A percentile compares a stretch with the other conserved stretches of the same genome.
These are phyloP conservation scores for Torulaspora indica DNA, from an alignment of 805 yeast genomes.

Conservation along the genomic window DNA sequence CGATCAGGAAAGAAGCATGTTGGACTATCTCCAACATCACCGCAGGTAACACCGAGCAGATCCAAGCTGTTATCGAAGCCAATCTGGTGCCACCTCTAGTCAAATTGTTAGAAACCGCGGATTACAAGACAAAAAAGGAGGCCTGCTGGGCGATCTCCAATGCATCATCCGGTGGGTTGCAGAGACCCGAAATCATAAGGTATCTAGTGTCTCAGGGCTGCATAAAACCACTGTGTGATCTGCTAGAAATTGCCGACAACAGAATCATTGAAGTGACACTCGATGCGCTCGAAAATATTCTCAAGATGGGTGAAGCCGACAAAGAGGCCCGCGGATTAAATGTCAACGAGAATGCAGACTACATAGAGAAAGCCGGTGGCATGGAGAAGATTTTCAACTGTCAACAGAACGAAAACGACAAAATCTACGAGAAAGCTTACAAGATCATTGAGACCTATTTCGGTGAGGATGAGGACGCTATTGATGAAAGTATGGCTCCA, in stretches of 20 bases:
- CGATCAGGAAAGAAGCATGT: slow-evolving; percentile 94
- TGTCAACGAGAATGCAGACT: slow-evolving; percentile 82
- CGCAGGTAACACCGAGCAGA: slow-evolving; percentile 93
- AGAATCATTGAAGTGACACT: slow-evolving; percentile 91
- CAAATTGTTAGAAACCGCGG: slow-evolving; percentile 74
- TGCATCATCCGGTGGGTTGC: slow-evolving; percentile 92
- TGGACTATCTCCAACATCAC: slow-evolving; percentile 98
- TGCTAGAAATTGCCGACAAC: slow-evolving; percentile 80
- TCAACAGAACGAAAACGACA: slow-evolving; percentile 87
- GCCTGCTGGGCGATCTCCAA: slow-evolving; percentile 99
- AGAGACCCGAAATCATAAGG: slow-evolving; percentile 88
- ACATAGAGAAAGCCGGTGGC: slow-evolving; percentile 97
- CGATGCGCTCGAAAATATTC: slow-evolving; percentile 90
- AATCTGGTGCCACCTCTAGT: slow-evolving; percentile 89
- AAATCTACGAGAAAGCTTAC: slow-evolving; percentile 87
- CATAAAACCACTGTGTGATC: slow-evolving; percentile 93
- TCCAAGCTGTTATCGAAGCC: slow-evolving; percentile 93
- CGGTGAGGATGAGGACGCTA: slow-evolving; percentile 69
- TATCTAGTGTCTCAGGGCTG: slow-evolving; percentile 93
- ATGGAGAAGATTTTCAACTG: slow-evolving; percentile 92
- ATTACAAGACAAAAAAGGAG: slow-evolving; percentile 94
- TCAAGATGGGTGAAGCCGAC: slow-evolving; percentile 91
- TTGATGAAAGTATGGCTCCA: slow-evolving; percentile 75
- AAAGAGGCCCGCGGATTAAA: slow-evolving; percentile 66
- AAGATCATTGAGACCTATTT: slow-evolving; percentile 87